Evolutionary conservation across 2,329 filamentous ascomycete species (phyloP), one percentile per base, ranked within the genome.

Genomic region (Ramichloridium luteum): DNA sequence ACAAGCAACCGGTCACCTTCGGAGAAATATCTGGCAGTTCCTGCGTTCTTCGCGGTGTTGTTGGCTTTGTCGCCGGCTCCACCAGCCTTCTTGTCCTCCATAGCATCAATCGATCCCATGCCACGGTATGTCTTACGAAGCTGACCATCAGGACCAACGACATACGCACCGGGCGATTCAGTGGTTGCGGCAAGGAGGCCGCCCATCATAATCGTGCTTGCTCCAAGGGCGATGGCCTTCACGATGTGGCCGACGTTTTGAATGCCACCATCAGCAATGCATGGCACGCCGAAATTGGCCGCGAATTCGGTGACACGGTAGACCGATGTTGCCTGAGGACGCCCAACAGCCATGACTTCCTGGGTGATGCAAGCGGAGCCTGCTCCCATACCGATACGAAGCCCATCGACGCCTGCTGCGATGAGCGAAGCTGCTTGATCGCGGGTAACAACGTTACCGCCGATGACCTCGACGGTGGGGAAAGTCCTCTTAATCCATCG

Each of bases 161-260:
- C 96, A 46, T 92, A 96, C 45, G 88, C 86, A 44, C 90, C 92
- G 20, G 90, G 90, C 22, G 88, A 96, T 65, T 98, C 90, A 25
- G 88, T 94, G 42, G 90, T 96, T 57, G 92, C 90, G 30, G 90
- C 90, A 44, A 98, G 73, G 32, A 98, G 77, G 64, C 90, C 92
- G 51, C 90, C 90, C 90, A 98, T 98, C 90, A 98, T 98, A 58
- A 98, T 80, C 22, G 86, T 92, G 27, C 82, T 84, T 37, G 90
- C 90, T 47, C 90, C 90, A 43, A 98, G 77, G 28, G 90, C 79
- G 45, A 98, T 77, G 56, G 86, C 88, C 72, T 98, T 98, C 61
- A 98, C 90, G 46, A 98, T 94, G 67, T 98, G 92, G 34, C 90
- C 90, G 45, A 98, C 82, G 55, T 98, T 98, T 63, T 98, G 90